These are phyloP conservation scores for Oenanthe sinensis DNA, from an alignment of 129 eudicot species.

Conservation along the genomic window DNA sequence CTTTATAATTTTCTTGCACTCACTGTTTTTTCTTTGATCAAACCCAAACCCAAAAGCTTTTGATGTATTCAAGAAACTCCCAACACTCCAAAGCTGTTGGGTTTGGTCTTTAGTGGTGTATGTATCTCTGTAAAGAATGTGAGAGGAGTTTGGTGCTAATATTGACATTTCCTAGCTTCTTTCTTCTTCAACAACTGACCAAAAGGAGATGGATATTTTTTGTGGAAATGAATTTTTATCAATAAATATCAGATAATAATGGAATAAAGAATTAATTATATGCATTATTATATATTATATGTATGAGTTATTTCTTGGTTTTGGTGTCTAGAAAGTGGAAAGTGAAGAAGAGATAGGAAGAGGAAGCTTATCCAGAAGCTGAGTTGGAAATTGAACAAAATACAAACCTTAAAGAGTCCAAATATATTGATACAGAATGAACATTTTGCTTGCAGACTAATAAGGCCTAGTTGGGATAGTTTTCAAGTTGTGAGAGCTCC, in stretches of 20 bases:
- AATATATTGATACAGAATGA: neutral
- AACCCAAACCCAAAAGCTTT: slow-evolving; percentile 47
- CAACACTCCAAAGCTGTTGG: slow-evolving; percentile 31
- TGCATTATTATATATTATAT: slow-evolving; percentile 1
- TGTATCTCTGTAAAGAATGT: slow-evolving; percentile 47
- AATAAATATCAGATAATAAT: neutral
- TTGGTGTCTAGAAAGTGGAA: slow-evolving; percentile 8
- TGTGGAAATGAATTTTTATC: slow-evolving; percentile 4
- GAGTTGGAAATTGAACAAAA: slow-evolving; percentile 19
- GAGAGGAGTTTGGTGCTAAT: slow-evolving; percentile 66
- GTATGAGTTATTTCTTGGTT: neutral
- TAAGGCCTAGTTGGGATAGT: too few relatives aligned
- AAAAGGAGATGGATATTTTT: slow-evolving; percentile 37
- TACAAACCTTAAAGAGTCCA: neutral
- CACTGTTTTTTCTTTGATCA: slow-evolving; percentile 35
- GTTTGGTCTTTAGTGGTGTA: slow-evolving; percentile 30
- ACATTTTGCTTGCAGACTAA: neutral
- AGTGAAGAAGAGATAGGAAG: neutral
- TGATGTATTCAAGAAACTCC: slow-evolving; percentile 25
- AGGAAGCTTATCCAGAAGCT: slow-evolving; percentile 43
- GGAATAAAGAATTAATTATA: neutral
- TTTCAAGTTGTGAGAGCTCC: neutral
- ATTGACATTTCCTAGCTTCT: slow-evolving; percentile 47
- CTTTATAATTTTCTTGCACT: slow-evolving; percentile 27
- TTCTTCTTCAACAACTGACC: slow-evolving; percentile 10